phyloP scores from a whole-genome alignment of 768 basidiomycete species.

The Mycena pura region DNA sequence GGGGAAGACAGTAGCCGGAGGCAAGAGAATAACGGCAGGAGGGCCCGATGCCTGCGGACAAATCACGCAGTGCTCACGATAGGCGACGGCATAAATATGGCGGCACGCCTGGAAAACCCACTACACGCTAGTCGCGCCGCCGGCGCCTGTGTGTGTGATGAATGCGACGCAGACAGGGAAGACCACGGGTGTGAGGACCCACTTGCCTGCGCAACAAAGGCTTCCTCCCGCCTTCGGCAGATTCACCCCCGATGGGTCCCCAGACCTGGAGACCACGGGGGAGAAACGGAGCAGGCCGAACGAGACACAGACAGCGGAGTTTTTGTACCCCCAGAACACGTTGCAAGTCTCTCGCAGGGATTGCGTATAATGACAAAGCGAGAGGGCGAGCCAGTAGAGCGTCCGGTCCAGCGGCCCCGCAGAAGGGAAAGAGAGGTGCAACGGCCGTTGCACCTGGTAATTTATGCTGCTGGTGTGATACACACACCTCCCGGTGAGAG shows the following conservation, averaged over 20 bases:
- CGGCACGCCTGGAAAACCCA: neutral
- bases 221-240: neutral
- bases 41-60: neutral
- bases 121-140: neutral
- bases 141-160: neutral
- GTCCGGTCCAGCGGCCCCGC: neutral
- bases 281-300: neutral
- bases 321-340: neutral
- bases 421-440: neutral
- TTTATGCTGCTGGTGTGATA: neutral
- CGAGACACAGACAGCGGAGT: neutral
- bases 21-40: conserved; percentile 5
- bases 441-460: neutral
- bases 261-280: neutral
- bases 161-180: neutral
- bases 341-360: neutral
- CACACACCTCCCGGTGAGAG: neutral
- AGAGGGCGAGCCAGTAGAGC: neutral
- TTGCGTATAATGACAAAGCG: neutral
- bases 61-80: neutral
- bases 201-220: conserved; percentile 1
- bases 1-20: neutral
- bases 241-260: conserved; percentile 12
- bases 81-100: conserved; percentile 1
- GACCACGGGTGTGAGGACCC: conserved; percentile 5